Percentiles rank a stretch among this genome's conserved stretches.
phyloP scores from a whole-genome alignment of 2,329 filamentous ascomycete species.

The Ilyonectria sp. region DNA sequence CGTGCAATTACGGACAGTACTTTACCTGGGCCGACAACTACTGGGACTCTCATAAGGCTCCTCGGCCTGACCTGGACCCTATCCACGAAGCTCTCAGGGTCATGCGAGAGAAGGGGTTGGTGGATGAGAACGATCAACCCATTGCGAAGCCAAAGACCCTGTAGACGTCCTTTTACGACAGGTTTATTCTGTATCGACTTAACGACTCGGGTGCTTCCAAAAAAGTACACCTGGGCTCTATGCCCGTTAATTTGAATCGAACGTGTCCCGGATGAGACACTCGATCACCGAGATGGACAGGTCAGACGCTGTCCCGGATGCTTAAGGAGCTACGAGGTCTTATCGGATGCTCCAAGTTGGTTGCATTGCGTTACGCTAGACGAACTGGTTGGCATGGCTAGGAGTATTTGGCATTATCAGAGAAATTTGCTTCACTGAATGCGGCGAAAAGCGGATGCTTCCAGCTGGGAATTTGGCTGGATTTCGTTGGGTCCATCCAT shows the following conservation, averaged over 20 bases:
- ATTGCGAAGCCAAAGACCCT: conserved; percentile 52
- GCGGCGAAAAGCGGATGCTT: not conserved
- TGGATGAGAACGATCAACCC: conserved; percentile 60
- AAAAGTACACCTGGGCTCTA: not conserved
- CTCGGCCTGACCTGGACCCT: conserved; percentile 60
- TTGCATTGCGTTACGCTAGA: no score
- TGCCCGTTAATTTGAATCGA: not conserved
- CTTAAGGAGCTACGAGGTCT: not conserved
- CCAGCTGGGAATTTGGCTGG: not conserved
- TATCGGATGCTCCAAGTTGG: not conserved
- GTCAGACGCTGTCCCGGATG: not conserved
- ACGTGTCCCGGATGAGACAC: not conserved
- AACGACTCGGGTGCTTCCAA: not conserved
- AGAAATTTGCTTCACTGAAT: no score
- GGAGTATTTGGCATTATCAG: no score
- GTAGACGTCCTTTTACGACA: conserved; percentile 25
- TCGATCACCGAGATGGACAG: not conserved
- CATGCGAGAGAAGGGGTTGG: conserved; percentile 61
- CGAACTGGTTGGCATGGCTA: no score
- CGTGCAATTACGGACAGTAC: conserved; percentile 65
- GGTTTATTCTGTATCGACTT: not conserved
- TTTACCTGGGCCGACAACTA: conserved; percentile 64
- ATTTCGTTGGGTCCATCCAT: not conserved
- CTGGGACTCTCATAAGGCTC: conserved; percentile 61
- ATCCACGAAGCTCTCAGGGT: conserved; percentile 60